phyloP scores from a whole-genome alignment of 2,329 filamentous ascomycete species.

The Fusarium floridanum region DNA sequence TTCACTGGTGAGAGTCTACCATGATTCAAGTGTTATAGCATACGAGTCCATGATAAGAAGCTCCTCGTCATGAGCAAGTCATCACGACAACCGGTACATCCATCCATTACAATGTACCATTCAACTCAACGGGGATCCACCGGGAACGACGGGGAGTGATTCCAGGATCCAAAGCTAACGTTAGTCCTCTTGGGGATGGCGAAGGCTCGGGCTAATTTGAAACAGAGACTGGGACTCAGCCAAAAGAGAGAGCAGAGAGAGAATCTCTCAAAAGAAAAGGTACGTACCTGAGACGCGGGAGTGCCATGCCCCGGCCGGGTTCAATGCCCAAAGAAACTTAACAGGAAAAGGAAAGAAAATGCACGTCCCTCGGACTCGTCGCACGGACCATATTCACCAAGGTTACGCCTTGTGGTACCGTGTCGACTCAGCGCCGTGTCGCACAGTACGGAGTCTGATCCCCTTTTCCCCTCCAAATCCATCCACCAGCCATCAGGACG shows the following conservation, averaged over 20 bases:
- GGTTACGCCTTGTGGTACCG: constrained; percentile 24
- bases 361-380: constrained; percentile 31
- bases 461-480: constrained; percentile 31
- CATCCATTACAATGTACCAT: neutral
- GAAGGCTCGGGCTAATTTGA: constrained; percentile 44
- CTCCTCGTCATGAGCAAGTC: constrained; percentile 2
- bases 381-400: constrained; percentile 32
- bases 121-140: constrained; percentile 15
- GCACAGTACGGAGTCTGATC: constrained; percentile 34
- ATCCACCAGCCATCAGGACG: neutral
- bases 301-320: constrained; percentile 4
- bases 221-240: constrained; percentile 38
- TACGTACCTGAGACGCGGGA: neutral
- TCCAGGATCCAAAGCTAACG: neutral
- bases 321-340: constrained; percentile 30
- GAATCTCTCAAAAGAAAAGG: neutral
- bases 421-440: constrained; percentile 14
- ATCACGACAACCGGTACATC: neutral
- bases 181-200: constrained; percentile 35
- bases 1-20: neutral
- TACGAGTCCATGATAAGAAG: constrained; percentile 3
- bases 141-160: constrained; percentile 27
- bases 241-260: neutral
- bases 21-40: constrained; percentile 20
- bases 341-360: constrained; percentile 15